A percentile compares a stretch with the other conserved stretches of the same genome.
Evolutionary conservation across 1,284 basidiomycete species (phyloP).

Genomic region (Prillingera fragicola): DNA sequence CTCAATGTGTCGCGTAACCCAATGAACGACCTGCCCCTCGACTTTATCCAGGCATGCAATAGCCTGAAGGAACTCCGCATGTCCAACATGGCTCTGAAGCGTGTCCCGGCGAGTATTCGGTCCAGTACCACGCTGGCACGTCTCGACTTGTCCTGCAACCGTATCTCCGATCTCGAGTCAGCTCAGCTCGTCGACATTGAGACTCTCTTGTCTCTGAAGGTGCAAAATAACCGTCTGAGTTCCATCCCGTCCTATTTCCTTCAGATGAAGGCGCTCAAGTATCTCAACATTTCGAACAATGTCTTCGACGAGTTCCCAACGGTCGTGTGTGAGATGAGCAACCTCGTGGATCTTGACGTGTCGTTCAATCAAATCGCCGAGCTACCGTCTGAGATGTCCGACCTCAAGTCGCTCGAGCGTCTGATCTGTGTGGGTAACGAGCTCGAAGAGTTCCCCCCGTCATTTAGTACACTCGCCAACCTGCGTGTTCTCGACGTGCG

Average conservation of each 20-base stretch:
- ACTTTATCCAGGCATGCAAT: slow-evolving; percentile 89
- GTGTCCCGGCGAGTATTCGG: slow-evolving; percentile 78
- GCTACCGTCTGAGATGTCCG: slow-evolving; percentile 74
- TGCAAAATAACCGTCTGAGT: slow-evolving; percentile 90
- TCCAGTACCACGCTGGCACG: slow-evolving; percentile 70
- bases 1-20: slow-evolving; percentile 92
- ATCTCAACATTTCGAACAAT: slow-evolving; percentile 95
- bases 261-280: slow-evolving; percentile 63
- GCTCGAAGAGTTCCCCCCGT: slow-evolving; percentile 68
- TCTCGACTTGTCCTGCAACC: slow-evolving; percentile 88
- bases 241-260: slow-evolving; percentile 81
- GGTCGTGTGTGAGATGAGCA: slow-evolving; percentile 68
- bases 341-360: slow-evolving; percentile 79
- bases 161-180: slow-evolving; percentile 83
- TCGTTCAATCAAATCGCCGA: slow-evolving; percentile 88
- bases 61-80: slow-evolving; percentile 79
- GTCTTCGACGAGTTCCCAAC: slow-evolving; percentile 77
- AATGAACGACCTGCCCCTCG: slow-evolving; percentile 90
- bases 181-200: slow-evolving; percentile 73
- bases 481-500: slow-evolving; percentile 74
- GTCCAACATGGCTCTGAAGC: slow-evolving; percentile 92
- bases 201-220: slow-evolving; percentile 65
- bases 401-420: slow-evolving; percentile 63
- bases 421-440: slow-evolving; percentile 87
- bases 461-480: slow-evolving; percentile 59